Evolutionary conservation across 345 rosid species (phyloP).

Genomic region (Populus alba): DNA sequence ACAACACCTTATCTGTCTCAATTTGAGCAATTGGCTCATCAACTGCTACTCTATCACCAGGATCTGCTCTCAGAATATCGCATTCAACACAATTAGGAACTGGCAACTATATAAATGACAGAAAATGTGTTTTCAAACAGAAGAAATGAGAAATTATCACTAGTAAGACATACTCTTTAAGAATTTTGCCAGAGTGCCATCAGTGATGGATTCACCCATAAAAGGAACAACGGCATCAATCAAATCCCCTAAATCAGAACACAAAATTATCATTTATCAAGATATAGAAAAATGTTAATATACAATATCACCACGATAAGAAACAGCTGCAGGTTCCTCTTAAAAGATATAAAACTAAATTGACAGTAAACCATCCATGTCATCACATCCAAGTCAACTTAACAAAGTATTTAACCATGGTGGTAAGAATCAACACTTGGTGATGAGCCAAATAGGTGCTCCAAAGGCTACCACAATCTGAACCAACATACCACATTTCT

Average conservation of each 20-base stretch:
- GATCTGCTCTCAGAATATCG: conserved; percentile 47
- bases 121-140: neutral
- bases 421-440: neutral
- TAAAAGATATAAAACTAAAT: neutral
- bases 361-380: neutral
- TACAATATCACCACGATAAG: neutral
- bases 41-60: conserved; percentile 84
- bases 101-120: neutral
- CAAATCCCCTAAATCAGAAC: conserved; percentile 44
- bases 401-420: neutral
- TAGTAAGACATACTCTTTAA: conserved; percentile 56
- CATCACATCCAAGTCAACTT: neutral
- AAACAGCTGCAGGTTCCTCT: neutral
- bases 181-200: conserved; percentile 71
- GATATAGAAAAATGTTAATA: neutral
- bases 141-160: neutral
- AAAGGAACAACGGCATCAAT: conserved; percentile 79
- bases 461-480: neutral
- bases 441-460: neutral
- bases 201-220: conserved; percentile 88
- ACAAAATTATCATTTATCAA: neutral
- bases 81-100: conserved; percentile 7
- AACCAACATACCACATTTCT: neutral
- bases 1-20: conserved; percentile 86
- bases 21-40: conserved; percentile 96